A percentile compares a stretch with the other conserved stretches of the same genome.
phyloP scores from a whole-genome alignment of 306 rosid species.

The Aeschynomene evenia region DNA sequence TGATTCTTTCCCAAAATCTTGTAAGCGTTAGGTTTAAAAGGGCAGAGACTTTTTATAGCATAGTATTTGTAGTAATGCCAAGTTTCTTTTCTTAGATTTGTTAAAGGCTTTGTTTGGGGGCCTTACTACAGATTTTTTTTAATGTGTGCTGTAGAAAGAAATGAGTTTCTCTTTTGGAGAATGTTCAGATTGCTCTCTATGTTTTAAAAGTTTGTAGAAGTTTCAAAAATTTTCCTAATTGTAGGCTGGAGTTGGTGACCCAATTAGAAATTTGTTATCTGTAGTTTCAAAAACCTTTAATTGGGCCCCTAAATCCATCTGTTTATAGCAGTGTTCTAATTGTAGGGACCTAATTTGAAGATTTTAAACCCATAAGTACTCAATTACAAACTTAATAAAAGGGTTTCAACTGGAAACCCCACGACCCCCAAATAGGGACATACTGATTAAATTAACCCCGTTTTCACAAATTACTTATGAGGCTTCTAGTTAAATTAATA shows the following conservation, averaged over 20 bases:
- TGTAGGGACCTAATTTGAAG: not conserved
- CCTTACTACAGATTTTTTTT: not conserved
- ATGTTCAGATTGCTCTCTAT: not conserved
- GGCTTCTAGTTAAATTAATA: not conserved
- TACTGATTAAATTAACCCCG: not conserved
- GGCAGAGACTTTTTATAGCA: constrained; percentile 1
- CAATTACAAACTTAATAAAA: not conserved
- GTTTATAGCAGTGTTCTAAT: not conserved
- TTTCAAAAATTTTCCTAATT: not conserved
- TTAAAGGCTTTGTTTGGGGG: not conserved
- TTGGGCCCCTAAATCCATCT: not conserved
- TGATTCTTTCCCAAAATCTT: not conserved
- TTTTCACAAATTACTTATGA: not conserved
- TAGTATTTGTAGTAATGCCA: not conserved
- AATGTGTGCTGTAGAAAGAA: not conserved
- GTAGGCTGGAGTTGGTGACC: not conserved
- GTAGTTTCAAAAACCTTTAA: not conserved
- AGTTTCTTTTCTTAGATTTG: not conserved
- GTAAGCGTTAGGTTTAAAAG: not conserved
- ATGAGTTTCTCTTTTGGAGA: not conserved
- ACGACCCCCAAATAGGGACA: not conserved
- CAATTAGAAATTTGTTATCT: not conserved
- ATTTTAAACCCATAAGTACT: not conserved
- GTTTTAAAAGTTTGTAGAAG: not conserved
- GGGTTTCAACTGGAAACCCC: not conserved